Conservation (phyloP, 2,329 filamentous ascomycete species). For the Fusarium mundagurra region DNA sequence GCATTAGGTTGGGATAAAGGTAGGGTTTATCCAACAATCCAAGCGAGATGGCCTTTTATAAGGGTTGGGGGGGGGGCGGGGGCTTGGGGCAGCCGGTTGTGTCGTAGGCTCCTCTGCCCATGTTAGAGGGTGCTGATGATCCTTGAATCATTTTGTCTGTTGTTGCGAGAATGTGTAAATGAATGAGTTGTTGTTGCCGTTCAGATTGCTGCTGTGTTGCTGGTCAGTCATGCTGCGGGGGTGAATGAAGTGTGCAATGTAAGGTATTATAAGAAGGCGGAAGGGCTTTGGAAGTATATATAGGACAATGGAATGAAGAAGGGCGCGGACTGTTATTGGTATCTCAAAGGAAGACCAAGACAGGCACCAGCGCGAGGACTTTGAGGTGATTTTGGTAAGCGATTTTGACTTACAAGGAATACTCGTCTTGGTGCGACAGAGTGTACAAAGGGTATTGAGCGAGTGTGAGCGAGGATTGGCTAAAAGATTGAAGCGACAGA, state of each 20-base stretch:
- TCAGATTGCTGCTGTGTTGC: neutral
- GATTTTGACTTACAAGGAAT: slow-evolving; percentile 49
- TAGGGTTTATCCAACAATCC: slow-evolving; percentile 36
- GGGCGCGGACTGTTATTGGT: neutral
- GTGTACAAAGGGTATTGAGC: slow-evolving; percentile 28
- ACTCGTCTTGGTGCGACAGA: slow-evolving; percentile 45
- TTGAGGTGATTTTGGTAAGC: slow-evolving; percentile 37
- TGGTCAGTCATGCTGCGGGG: slow-evolving; percentile 27
- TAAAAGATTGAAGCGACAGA: slow-evolving; percentile 18
- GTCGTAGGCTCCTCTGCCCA: slow-evolving; percentile 63
- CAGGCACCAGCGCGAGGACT: slow-evolving; percentile 9
- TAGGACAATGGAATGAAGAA: neutral
- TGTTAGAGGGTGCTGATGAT: slow-evolving; percentile 52
- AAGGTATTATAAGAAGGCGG: neutral
- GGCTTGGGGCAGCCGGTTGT: slow-evolving; percentile 61
- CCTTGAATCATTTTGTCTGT: slow-evolving; percentile 50
- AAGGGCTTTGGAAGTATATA: neutral
- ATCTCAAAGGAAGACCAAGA: slow-evolving; percentile 2
- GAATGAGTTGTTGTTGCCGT: slow-evolving; percentile 2
- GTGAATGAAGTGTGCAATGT: neutral
- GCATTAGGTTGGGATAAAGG: slow-evolving; percentile 22
- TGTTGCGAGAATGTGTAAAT: slow-evolving; percentile 31
- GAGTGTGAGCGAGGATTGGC: slow-evolving; percentile 37
- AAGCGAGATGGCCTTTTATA: slow-evolving; percentile 43
- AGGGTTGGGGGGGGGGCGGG: slow-evolving; percentile 54